Percentiles rank a stretch among this genome's conserved stretches.
Conservation (phyloP, 2,329 filamentous ascomycete genomes). For the Aspergillus clavatus region DNA sequence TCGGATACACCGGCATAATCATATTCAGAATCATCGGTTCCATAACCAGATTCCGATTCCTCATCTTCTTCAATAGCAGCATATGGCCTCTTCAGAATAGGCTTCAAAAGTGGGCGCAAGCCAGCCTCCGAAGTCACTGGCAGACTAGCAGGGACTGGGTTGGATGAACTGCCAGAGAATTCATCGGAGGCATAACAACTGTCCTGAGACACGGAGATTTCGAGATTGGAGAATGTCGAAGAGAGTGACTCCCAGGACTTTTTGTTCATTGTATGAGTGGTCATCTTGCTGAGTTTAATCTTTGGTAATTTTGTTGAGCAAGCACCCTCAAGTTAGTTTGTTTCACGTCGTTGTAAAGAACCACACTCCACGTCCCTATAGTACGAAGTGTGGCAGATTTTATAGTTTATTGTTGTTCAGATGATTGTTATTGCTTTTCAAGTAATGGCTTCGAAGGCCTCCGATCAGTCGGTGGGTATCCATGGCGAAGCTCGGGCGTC, state of each 20-base stretch:
- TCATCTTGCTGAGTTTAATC: slow-evolving; percentile 22
- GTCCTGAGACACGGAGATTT: slow-evolving; percentile 36
- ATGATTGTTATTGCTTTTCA: slow-evolving; percentile 8
- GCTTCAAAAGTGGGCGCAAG: slow-evolving; percentile 26
- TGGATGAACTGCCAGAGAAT: slow-evolving; percentile 30
- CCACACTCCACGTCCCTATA: background rate
- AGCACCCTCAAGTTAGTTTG: background rate
- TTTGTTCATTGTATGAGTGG: slow-evolving; percentile 20
- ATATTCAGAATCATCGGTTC: slow-evolving; percentile 29
- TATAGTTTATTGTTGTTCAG: slow-evolving; percentile 5
- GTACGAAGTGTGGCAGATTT: background rate
- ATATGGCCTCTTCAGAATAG: slow-evolving; percentile 32
- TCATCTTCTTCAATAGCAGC: slow-evolving; percentile 22
- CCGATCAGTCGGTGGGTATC: slow-evolving; percentile 23
- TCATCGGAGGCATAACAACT: slow-evolving; percentile 39
- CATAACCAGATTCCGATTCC: slow-evolving; percentile 37
- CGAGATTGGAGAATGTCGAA: slow-evolving; percentile 33
- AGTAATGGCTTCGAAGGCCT: slow-evolving; percentile 30
- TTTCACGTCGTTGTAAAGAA: background rate
- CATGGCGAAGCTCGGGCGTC: slow-evolving; percentile 27
- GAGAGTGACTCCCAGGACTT: slow-evolving; percentile 37
- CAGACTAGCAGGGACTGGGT: slow-evolving; percentile 19
- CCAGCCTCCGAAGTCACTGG: slow-evolving; percentile 18
- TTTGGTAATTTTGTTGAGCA: background rate
- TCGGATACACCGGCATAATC: slow-evolving; percentile 25